phyloP scores from a whole-genome alignment of 2,329 filamentous ascomycete species.

The Ophiostoma quercus region DNA sequence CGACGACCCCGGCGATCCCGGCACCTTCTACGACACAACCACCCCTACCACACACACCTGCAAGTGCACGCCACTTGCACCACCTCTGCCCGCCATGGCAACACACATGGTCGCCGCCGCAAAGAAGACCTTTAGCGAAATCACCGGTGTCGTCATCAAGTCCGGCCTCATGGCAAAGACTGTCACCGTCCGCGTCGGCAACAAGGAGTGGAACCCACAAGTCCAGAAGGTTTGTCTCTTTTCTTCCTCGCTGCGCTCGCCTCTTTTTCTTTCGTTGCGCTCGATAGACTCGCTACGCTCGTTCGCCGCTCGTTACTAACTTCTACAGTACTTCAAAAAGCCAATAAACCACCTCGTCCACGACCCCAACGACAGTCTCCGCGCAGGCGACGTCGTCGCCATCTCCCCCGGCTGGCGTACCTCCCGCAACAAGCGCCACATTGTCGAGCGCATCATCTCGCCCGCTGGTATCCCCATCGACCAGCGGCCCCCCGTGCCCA shows the following conservation, averaged over 20 bases:
- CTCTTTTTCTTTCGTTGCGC: no score
- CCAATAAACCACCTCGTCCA: slow-evolving; percentile 66
- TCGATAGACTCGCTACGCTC: no score
- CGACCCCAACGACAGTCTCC: slow-evolving; percentile 69
- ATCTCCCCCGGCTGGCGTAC: slow-evolving; percentile 62
- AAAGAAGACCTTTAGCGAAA: slow-evolving; percentile 45
- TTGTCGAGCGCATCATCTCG: slow-evolving; percentile 69
- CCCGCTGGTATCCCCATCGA: slow-evolving; percentile 59
- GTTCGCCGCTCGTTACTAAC: not conserved
- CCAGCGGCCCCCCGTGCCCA: slow-evolving; percentile 60
- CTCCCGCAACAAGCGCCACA: slow-evolving; percentile 63
- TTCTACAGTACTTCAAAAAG: slow-evolving; percentile 55
- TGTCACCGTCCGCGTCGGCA: slow-evolving; percentile 69
- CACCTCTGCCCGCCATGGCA: slow-evolving; percentile 35
- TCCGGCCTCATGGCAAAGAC: slow-evolving; percentile 73
- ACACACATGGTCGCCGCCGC: slow-evolving; percentile 35
- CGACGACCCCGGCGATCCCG: not conserved
- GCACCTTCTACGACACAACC: not conserved
- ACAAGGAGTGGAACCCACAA: slow-evolving; percentile 64
- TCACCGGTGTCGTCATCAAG: slow-evolving; percentile 68
- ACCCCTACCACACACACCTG: not conserved
- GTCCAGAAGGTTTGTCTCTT: slow-evolving; percentile 57
- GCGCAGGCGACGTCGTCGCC: slow-evolving; percentile 68
- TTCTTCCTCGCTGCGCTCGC: not conserved
- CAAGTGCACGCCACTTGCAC: not conserved